Percentiles rank a stretch among this genome's conserved stretches.
These are phyloP conservation scores for Leucoagaricus sp. DNA, from an alignment of 1,284 basidiomycete genomes.

Conservation along the genomic window DNA sequence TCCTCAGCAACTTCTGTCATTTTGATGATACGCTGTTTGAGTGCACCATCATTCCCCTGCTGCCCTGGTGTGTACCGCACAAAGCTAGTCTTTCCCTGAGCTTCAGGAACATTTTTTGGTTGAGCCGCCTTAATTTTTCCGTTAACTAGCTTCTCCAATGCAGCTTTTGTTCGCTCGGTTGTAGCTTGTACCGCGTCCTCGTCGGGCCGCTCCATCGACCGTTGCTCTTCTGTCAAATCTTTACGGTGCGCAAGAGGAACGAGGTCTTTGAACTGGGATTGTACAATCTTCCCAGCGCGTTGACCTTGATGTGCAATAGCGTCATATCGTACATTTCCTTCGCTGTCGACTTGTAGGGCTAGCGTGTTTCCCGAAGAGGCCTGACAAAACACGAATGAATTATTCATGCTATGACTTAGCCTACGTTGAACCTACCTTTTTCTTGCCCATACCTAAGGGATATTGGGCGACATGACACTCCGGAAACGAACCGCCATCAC, in stretches of 20 bases:
- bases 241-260: constrained; percentile 91
- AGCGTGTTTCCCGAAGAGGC: constrained; percentile 90
- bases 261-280: constrained; percentile 97
- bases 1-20: constrained; percentile 98
- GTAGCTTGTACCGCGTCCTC: constrained; percentile 89
- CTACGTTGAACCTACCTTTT: constrained; percentile 68
- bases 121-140: constrained; percentile 98
- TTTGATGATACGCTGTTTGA: constrained; percentile 97
- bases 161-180: constrained; percentile 87
- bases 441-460: constrained; percentile 92
- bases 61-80: constrained; percentile 96
- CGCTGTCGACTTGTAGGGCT: constrained; percentile 93
- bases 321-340: constrained; percentile 96
- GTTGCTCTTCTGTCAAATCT: constrained; percentile 78
- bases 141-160: constrained; percentile 91
- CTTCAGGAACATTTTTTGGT: constrained; percentile 84
- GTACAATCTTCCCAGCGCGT: constrained; percentile 81
- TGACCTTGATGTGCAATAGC: constrained; percentile 96
- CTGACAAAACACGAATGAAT: constrained; percentile 37
- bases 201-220: constrained; percentile 87
- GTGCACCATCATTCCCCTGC: constrained; percentile 65
- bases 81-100: constrained; percentile 80
- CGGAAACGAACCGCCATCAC: constrained; percentile 93
- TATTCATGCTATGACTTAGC: not conserved
- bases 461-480: constrained; percentile 99